Conservation (phyloP, 306 rosid species). For the Cicer bijugum region DNA sequence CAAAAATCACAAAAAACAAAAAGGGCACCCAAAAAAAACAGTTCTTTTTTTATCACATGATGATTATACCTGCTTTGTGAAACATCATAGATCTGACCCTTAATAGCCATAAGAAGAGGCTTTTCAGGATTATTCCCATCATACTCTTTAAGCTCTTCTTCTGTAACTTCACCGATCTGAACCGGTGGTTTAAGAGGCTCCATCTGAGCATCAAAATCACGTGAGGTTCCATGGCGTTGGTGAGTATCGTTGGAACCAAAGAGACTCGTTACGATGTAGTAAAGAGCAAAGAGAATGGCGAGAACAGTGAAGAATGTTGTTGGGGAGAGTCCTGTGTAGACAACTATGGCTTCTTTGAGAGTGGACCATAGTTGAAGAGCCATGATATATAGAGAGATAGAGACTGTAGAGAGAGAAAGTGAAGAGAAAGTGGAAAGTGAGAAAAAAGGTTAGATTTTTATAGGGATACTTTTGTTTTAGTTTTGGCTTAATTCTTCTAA, state of each 20-base stretch:
- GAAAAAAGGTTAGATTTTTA: background rate
- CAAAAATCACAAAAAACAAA: constrained; percentile 36
- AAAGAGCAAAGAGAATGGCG: constrained; percentile 62
- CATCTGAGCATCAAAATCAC: constrained; percentile 53
- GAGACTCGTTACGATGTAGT: constrained; percentile 65
- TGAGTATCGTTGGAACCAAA: constrained; percentile 55
- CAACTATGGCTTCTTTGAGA: constrained; percentile 72
- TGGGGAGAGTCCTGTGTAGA: constrained; percentile 88
- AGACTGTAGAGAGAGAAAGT: background rate
- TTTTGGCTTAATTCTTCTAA: too few species aligned
- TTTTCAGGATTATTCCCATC: constrained; percentile 76
- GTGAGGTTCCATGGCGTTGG: constrained; percentile 8
- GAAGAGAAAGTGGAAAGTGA: too few species aligned
- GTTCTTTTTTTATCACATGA: background rate
- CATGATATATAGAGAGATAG: constrained; percentile 46
- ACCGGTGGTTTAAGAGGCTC: constrained; percentile 84
- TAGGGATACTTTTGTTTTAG: background rate
- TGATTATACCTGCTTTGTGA: constrained; percentile 77
- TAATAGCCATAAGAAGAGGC: constrained; percentile 93
- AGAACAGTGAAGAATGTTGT: constrained; percentile 78
- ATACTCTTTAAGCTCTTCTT: constrained; percentile 70
- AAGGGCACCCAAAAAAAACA: background rate
- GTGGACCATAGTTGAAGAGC: constrained; percentile 86
- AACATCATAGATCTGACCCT: constrained; percentile 98
- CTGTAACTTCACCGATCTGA: constrained; percentile 85